Base-by-base conservation (phyloP, 768 basidiomycete species). In the Russula compacta region DNA sequence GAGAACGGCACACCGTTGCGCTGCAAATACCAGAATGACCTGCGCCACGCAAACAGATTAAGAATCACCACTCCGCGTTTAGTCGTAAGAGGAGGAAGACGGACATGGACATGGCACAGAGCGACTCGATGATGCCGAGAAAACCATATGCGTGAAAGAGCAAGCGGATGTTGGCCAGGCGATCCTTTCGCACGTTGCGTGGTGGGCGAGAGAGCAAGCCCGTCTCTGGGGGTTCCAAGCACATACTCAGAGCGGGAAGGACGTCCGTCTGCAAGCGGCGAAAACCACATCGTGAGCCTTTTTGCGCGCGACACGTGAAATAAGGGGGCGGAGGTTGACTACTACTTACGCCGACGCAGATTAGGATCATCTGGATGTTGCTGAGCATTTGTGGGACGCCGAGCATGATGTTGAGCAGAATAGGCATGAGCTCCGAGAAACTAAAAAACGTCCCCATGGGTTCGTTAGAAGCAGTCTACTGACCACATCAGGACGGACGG, bases 351-450 rank as follows among this genome's bases (percentile, higher is more conserved):
- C 72, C 75, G 19, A 81, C 79, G 63, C 82, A 84, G 49, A 84
- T 81, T 64, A 83, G 65, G 56, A 76, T 75, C 74, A 78, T 73
- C 67, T 78, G 76, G 19, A 79, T 68, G 55, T 71, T 73, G 48
- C 74, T 76, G 11, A 79, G 71, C 54, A 74, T 70, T 60, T 77
- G 77, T 2, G 77, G 77, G 3, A 78, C 67, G 57, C 77, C 78
- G 43, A 76, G 66, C 42, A 75, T 60, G 52, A 81, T 73, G 62
- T 80, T 82, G 54, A 81, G 68, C 7, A 85, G 47, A 56, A 85
- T 79, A 2, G 83, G 82, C 77, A 84, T 81, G 48, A 84, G 73
- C 65, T 84, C 83, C 7, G 81, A 80, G 72, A 83, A 85, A 65
- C 79, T 79, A 38, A 56, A 64, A 38, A 56, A 64, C 43, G 50